Base-by-base conservation (phyloP, 192 early-diverging fungal species). In the Lobosporangium transversale region DNA sequence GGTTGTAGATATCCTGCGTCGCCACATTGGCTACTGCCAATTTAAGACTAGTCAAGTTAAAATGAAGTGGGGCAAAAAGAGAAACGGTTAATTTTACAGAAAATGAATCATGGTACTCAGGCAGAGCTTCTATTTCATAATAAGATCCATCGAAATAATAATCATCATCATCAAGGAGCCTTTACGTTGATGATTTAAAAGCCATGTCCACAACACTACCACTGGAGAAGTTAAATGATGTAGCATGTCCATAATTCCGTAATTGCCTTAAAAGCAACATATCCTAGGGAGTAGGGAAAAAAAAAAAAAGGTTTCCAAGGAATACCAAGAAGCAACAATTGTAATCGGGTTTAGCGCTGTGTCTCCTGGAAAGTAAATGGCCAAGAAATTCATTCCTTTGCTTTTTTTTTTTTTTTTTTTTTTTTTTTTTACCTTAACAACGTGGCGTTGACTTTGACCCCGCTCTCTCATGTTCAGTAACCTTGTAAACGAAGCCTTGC, bases 201-300 rank as follows among this genome's bases (percentile, higher is more conserved):
- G 59, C 73, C 51, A 76, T 62, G 14, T 76, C 73, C 1, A 76
- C 64, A 0, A 76, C 65, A 44, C 73, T 67, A 2, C 63, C 73
- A 14, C 64, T 67, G 26, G 58, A 24, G 27, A 49, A 76, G 31
- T 76, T 67, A 30, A 76, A 76, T 1, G 64, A 49, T 0, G 64
- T 67, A 18, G 60, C 73, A 15, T 45, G 51, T 2, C n/a, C 29
- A 24, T 67, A 76, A 3, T 49, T n/a, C 30, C 29, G 45, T 23
- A 45, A 18, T 21, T 43, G 56, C 2, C 20, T 45, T 15, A 65
- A 30, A 21, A 51, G 37, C 10, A 64, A 36, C 33, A 53, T 47
- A 26, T 74, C 62, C 70, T 74, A 54, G 3, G 4, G 23, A 51
- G 14, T 20, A 27, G 6, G 18, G 4, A 47, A 59, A 7, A 24